These are phyloP conservation scores for Neotropicomus parvogracilis DNA, from an alignment of 1,284 basidiomycete genomes.

Conservation along the genomic window DNA sequence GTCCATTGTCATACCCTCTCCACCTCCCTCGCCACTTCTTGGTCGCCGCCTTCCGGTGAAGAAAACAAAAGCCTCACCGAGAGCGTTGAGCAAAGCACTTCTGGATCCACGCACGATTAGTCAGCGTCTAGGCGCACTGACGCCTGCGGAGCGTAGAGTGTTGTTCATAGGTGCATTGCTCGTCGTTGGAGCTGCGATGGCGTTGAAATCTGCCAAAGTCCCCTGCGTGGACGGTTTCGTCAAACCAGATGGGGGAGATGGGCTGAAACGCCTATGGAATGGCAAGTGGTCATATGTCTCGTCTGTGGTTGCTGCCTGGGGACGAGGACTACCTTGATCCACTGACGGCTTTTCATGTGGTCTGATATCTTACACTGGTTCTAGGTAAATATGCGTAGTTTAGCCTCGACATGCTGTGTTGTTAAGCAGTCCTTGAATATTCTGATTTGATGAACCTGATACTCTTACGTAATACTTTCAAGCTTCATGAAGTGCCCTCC, in stretches of 20 bases:
- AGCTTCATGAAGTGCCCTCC: too few relatives aligned
- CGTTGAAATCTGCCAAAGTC: constrained; percentile 35
- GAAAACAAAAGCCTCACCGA: constrained; percentile 14
- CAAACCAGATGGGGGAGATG: constrained; percentile 18
- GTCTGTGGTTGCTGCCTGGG: constrained; percentile 29
- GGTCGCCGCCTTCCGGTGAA: constrained; percentile 10
- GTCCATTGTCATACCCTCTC: constrained; percentile 51
- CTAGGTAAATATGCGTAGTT: constrained; percentile 2
- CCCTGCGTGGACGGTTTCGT: constrained; percentile 19
- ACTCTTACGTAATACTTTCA: too few relatives aligned
- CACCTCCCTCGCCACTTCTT: constrained; percentile 23
- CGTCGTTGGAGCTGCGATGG: constrained; percentile 64
- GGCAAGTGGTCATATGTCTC: constrained; percentile 26
- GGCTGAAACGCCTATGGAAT: constrained; percentile 25
- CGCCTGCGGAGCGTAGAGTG: constrained; percentile 41
- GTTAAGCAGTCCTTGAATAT: background rate
- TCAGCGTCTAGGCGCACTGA: constrained; percentile 26
- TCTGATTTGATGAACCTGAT: too few relatives aligned
- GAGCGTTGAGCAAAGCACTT: constrained; percentile 23
- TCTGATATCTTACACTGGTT: background rate
- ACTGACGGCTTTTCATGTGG: background rate
- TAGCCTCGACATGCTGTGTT: background rate
- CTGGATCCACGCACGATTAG: constrained; percentile 27
- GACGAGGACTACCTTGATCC: constrained; percentile 24
- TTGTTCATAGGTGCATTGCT: constrained; percentile 62